These are phyloP conservation scores for Fulvia fulva DNA, from an alignment of 2,329 filamentous ascomycete genomes.

Conservation along the genomic window DNA sequence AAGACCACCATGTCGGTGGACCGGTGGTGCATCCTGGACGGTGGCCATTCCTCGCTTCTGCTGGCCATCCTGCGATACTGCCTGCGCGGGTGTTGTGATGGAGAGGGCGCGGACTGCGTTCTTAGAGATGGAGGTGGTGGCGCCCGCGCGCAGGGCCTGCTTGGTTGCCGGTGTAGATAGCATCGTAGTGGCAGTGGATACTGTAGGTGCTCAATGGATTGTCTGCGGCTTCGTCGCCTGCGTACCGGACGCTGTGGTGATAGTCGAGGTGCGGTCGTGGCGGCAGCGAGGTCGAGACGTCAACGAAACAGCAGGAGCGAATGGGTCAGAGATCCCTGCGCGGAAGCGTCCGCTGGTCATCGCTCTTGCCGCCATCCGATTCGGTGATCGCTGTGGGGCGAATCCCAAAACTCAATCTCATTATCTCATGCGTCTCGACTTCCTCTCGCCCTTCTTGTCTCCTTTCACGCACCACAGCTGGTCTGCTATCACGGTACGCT, in stretches of 20 bases:
- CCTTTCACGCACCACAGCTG: background rate
- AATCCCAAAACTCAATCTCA: constrained; percentile 1
- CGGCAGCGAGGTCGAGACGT: constrained; percentile 10
- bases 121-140: constrained; percentile 25
- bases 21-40: constrained; percentile 51
- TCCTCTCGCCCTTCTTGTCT: background rate
- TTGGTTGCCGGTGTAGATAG: constrained; percentile 31
- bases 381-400: background rate
- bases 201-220: constrained; percentile 1
- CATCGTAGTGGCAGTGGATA: constrained; percentile 22
- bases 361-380: background rate
- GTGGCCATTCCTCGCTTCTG: constrained; percentile 65
- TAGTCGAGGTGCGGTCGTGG: constrained; percentile 8
- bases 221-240: constrained; percentile 28
- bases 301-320: constrained; percentile 5
- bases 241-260: background rate
- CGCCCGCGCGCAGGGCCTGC: constrained; percentile 28
- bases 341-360: background rate
- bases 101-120: constrained; percentile 32
- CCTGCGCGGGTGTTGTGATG: constrained; percentile 23
- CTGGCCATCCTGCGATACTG: constrained; percentile 35
- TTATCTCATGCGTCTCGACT: background rate
- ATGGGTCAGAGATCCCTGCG: background rate
- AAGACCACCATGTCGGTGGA: constrained; percentile 75
- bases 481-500: background rate